Evolutionary conservation across 768 basidiomycete species (phyloP), one percentile per base, ranked within the genome.

Genomic region (Russula griseocarnosa): DNA sequence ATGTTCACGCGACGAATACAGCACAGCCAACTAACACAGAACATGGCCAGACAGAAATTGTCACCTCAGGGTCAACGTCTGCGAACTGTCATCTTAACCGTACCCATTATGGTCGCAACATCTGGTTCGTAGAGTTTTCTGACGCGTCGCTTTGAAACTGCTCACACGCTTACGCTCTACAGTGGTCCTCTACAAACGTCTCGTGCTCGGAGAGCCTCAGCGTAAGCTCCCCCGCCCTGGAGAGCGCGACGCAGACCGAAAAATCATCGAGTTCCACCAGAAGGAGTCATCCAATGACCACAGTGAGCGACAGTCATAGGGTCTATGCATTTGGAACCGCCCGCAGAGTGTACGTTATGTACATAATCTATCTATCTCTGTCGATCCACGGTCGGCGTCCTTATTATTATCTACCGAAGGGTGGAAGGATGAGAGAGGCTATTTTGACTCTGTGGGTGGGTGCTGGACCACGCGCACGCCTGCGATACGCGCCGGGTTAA

Each of bases 401-500:
- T 30, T 55, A 46, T 49, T 55, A 50, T 58, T 22, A 38, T 47
- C 56, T 63, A 47, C 56, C 36, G 5, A 4, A 34, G 13, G 7
- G 11, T 9, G 13, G 32, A 20, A 18, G 3, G 28, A 16, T 13
- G 36, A 8, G 38, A 55, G 3, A 16, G 24, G 20, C 46, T 61
- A 66, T 60, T 69, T 61, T 26, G 58, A 57, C 64, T 68, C 58
- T 44, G 60, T 47, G 24, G 60, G 58, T 16, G 53, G 81, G 26
- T 69, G 62, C 24, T 72, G 79, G 69, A 93, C 75, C 71, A 94
- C 82, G 66, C 89, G 84, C 51, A 87, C 89, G 64, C 93, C 93
- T 22, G 92, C 86, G 74, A 94, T 83, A 70, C 92, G 83, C 54
- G 93, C 88, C 22, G 92, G 89, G 77, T 94, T 94, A 84, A 95